Evolutionary conservation across 768 basidiomycete species (phyloP), one percentile per base, ranked within the genome.

Genomic region (Hygrocybe punicea): DNA sequence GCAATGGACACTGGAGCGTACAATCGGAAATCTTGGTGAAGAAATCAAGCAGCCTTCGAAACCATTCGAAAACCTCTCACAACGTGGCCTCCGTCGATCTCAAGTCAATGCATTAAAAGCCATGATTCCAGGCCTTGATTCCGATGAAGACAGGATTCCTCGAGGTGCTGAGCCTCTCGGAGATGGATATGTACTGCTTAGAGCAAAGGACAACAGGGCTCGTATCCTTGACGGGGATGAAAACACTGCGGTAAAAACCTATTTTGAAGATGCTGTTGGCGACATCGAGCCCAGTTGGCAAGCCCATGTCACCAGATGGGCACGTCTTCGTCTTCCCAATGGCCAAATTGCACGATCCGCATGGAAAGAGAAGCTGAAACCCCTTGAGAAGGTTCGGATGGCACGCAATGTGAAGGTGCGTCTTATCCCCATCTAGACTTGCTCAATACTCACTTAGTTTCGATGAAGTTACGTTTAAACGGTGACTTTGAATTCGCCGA

Each of bases 301-400:
- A 9, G 10, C 39, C 9, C 9, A 17, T 35, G 36, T 59, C 14
- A 17, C 14, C 51, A 44, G 53, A 21, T 71, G 66, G 65, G 69
- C 62, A 3, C 59, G 58, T 2, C 55, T 69, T 2, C 51, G 24
- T 17, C 61, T 68, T 36, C 67, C 66, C 14, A 68, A 58, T 55
- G 66, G 69, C n/a, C 67, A 68, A 51, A 58, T 62, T 53, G 62
- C 61, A 11, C 47, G 62, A 10, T 68, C 57, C 14, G 24, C 34
- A 3, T 69, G 67, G 67, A 60, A 55, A 21, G 65, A 69, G 42
- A 55, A 47, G 29, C 9, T 23, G 19, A 37, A 46, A n/a, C 13
- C 58, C 10, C 23, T 16, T 3, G 39, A 56, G n/a, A 56, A 53
- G 46, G 55, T 59, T 23, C 56, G 58, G 10, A 50, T 35, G 14